Evolutionary conservation across 1,284 basidiomycete genomes (phyloP).

Genomic region (Pseudozyma thailandica): DNA sequence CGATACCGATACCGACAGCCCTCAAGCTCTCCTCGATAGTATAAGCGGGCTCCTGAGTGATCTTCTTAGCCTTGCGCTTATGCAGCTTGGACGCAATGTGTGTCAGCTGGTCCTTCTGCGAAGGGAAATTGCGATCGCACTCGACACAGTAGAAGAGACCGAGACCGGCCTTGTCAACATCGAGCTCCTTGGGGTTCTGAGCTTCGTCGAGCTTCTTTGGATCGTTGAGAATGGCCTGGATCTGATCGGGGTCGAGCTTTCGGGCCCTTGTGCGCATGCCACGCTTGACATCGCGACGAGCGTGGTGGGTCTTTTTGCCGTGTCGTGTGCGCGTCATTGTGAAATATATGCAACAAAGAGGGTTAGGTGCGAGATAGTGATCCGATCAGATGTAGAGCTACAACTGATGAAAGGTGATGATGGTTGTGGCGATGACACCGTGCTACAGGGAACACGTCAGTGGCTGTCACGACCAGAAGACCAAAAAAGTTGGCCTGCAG

Average conservation of each 20-base stretch:
- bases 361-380: background rate
- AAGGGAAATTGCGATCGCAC: constrained; percentile 66
- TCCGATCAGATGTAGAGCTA: background rate
- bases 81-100: constrained; percentile 64
- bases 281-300: constrained; percentile 64
- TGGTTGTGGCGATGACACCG: constrained; percentile 1
- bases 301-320: constrained; percentile 66
- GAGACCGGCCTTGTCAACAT: constrained; percentile 66
- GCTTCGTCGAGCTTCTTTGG: constrained; percentile 53
- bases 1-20: constrained; percentile 63
- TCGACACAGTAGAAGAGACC: constrained; percentile 67
- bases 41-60: constrained; percentile 63
- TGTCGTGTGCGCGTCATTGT: constrained; percentile 63
- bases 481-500: too few relatives aligned
- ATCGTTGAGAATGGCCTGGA: constrained; percentile 60
- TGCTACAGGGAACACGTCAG: background rate
- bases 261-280: constrained; percentile 65
- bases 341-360: background rate
- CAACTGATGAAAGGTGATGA: background rate
- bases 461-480: background rate
- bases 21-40: constrained; percentile 63
- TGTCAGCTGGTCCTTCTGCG: constrained; percentile 57
- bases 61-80: constrained; percentile 64
- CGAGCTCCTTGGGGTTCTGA: constrained; percentile 61
- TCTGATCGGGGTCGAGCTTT: constrained; percentile 65